These are phyloP conservation scores for Peronospora tabacina DNA, from an alignment of 352 stramenopile species.

Conservation along the genomic window DNA sequence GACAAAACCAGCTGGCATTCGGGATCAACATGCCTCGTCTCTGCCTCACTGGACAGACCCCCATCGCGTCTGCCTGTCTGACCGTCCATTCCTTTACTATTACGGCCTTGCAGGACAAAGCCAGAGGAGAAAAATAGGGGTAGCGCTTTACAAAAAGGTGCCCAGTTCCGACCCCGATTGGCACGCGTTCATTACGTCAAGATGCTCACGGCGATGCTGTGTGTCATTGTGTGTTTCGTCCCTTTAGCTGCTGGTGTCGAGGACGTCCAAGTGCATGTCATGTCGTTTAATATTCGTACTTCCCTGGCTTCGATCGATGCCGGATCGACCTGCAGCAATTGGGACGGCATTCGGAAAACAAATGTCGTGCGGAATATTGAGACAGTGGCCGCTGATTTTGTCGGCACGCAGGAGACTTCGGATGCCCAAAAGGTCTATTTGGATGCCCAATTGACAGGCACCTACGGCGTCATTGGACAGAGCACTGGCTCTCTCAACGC, in stretches of 20 bases:
- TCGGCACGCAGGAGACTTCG: constrained; percentile 78
- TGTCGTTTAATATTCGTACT: constrained; percentile 81
- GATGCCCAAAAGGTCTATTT: constrained; percentile 58
- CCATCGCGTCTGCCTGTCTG: background rate
- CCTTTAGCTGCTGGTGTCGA: constrained; percentile 23
- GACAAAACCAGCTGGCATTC: too few species aligned
- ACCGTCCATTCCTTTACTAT: too few species aligned
- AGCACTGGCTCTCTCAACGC: constrained; percentile 56
- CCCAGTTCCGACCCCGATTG: constrained; percentile 5
- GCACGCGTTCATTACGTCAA: background rate
- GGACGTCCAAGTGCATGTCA: constrained; percentile 46
- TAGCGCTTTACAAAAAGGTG: background rate
- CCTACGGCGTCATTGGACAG: constrained; percentile 57
- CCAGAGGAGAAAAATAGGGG: constrained; percentile 8
- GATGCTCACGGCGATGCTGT: constrained; percentile 20
- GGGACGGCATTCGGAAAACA: constrained; percentile 53
- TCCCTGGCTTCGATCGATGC: constrained; percentile 43
- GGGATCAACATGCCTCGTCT: too few species aligned
- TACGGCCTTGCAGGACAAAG: background rate
- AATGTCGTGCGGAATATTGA: constrained; percentile 57
- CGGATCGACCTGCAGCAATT: constrained; percentile 43
- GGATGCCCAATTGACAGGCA: constrained; percentile 41
- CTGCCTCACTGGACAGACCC: background rate
- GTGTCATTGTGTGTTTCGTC: constrained; percentile 17
- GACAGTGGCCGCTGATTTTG: constrained; percentile 49